A percentile compares a stretch with the other conserved stretches of the same genome.
phyloP scores from a whole-genome alignment of 768 basidiomycete species.

The Termitomyces sp. region DNA sequence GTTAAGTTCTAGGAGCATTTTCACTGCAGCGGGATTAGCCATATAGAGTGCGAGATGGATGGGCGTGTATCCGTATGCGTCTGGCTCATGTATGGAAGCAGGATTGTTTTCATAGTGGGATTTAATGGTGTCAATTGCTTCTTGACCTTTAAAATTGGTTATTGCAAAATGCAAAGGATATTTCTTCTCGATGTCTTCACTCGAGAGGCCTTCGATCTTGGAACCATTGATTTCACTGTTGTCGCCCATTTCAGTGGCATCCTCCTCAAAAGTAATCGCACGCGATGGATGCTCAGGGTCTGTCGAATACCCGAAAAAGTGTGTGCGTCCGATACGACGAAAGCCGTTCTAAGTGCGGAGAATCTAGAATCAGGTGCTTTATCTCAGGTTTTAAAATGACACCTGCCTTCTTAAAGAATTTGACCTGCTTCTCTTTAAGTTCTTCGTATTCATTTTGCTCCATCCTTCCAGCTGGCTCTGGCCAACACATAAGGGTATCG shows the following conservation, averaged over 20 bases:
- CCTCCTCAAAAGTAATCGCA: not conserved
- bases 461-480: slow-evolving; percentile 13
- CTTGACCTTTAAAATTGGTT: not conserved
- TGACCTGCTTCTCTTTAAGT: slow-evolving; percentile 1
- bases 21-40: not conserved
- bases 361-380: not conserved
- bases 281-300: slow-evolving; percentile 6
- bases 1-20: not conserved
- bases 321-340: slow-evolving; percentile 9
- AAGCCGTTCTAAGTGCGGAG: slow-evolving; percentile 5
- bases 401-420: not conserved
- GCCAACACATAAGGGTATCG: slow-evolving; percentile 20
- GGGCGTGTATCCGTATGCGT: not conserved
- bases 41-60: not conserved
- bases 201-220: not conserved
- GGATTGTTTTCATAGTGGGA: not conserved
- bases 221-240: not conserved
- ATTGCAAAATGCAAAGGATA: slow-evolving; percentile 3
- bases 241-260: slow-evolving; percentile 1
- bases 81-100: not conserved
- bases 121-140: not conserved
- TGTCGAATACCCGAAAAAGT: slow-evolving; percentile 10
- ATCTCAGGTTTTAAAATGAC: not conserved
- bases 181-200: not conserved
- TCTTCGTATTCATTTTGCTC: slow-evolving; percentile 1